Percentiles rank a stretch among this genome's conserved stretches.
phyloP scores from a whole-genome alignment of 176 grass and related monocot species.

The Metroxylon sagu region DNA sequence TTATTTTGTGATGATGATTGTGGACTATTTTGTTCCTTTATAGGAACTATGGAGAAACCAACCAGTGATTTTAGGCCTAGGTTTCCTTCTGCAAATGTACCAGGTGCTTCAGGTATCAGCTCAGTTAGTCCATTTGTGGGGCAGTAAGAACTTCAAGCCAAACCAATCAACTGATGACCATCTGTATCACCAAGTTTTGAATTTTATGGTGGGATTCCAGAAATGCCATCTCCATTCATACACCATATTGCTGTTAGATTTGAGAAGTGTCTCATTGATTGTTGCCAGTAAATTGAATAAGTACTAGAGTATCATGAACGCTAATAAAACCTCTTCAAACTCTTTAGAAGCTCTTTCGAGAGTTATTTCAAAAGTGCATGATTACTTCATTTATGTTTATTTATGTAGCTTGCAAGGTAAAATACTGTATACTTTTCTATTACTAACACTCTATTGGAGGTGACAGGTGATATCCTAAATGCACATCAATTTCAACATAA shows the following conservation, averaged over 20 bases:
- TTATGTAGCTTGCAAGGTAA: slow-evolving; percentile 81
- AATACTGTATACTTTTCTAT: background rate
- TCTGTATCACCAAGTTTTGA: slow-evolving; percentile 26
- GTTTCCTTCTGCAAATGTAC: slow-evolving; percentile 34
- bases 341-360: slow-evolving; percentile 48
- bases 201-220: slow-evolving; percentile 41
- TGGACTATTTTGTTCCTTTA: too few species aligned
- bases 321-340: slow-evolving; percentile 29
- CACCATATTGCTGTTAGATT: slow-evolving; percentile 48
- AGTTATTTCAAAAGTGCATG: slow-evolving; percentile 69
- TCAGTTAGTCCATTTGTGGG: slow-evolving; percentile 10
- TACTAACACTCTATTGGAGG: too few species aligned
- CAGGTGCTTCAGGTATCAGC: slow-evolving; percentile 18
- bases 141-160: slow-evolving; percentile 3
- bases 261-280: slow-evolving; percentile 46
- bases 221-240: slow-evolving; percentile 54
- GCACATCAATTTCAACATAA: too few species aligned
- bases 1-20: too few species aligned
- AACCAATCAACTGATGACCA: slow-evolving; percentile 38
- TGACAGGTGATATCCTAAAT: too few species aligned
- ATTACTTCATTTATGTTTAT: slow-evolving; percentile 85
- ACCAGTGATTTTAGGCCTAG: slow-evolving; percentile 12
- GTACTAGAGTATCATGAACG: slow-evolving; percentile 65
- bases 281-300: slow-evolving; percentile 36
- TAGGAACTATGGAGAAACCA: slow-evolving; percentile 38